These are phyloP conservation scores for Candida pseudoviswanathii DNA, from an alignment of 1,139 yeast species.

Conservation along the genomic window DNA sequence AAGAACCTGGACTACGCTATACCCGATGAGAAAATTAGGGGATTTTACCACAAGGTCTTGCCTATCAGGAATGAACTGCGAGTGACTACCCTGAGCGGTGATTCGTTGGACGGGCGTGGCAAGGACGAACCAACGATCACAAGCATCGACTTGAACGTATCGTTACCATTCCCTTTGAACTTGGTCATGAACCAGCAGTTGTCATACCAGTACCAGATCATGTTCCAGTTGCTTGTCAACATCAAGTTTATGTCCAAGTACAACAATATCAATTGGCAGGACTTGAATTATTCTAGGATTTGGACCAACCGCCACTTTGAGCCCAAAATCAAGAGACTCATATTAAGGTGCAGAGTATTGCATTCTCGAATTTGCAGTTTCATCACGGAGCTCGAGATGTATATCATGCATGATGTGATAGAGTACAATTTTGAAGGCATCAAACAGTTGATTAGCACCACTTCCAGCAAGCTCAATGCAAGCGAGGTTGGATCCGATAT, in stretches of 20 bases:
- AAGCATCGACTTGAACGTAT: slow-evolving; percentile 62
- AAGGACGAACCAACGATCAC: slow-evolving; percentile 25
- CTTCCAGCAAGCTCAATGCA: slow-evolving; percentile 17
- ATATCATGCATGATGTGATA: slow-evolving; percentile 62
- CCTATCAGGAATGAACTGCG: not conserved
- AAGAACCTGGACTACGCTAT: slow-evolving; percentile 59
- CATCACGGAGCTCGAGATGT: slow-evolving; percentile 55
- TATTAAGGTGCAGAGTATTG: slow-evolving; percentile 55
- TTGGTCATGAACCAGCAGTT: slow-evolving; percentile 71
- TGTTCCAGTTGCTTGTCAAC: slow-evolving; percentile 71
- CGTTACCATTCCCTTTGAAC: slow-evolving; percentile 85
- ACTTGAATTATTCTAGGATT: slow-evolving; percentile 61
- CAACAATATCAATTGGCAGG: slow-evolving; percentile 72
- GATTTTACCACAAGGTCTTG: slow-evolving; percentile 4
- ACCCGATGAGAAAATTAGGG: slow-evolving; percentile 25
- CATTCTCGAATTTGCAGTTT: slow-evolving; percentile 67
- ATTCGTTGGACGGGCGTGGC: not conserved
- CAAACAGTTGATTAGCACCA: slow-evolving; percentile 23
- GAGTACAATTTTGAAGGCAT: slow-evolving; percentile 57
- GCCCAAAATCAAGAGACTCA: slow-evolving; percentile 54
- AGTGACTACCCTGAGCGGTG: slow-evolving; percentile 1
- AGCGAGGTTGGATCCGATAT: slow-evolving; percentile 10
- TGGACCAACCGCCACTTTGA: slow-evolving; percentile 60
- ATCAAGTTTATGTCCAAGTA: slow-evolving; percentile 63
- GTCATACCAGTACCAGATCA: slow-evolving; percentile 75